Evolutionary conservation across 306 rosid species (phyloP).

Genomic region (Cicer judaicum): DNA sequence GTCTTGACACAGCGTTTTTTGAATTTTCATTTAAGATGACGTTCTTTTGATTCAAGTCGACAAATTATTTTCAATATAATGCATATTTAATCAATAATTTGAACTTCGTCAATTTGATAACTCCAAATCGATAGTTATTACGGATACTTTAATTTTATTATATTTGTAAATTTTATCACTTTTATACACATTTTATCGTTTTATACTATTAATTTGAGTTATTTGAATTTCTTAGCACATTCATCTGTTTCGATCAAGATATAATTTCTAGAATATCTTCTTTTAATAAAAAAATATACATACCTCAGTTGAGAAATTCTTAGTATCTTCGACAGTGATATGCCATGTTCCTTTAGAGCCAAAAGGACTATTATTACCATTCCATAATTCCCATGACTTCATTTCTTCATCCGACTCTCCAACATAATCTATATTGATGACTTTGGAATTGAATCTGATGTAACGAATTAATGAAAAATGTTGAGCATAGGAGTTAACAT

Average conservation of each 20-base stretch:
- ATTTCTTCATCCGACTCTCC: conserved; percentile 39
- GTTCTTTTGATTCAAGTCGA: too few species aligned
- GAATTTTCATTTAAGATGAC: too few species aligned
- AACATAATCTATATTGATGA: conserved; percentile 52
- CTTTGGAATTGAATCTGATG: conserved; percentile 54
- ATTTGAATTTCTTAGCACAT: too few species aligned
- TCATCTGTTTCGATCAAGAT: neutral
- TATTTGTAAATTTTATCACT: too few species aligned
- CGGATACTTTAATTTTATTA: too few species aligned
- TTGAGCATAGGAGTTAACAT: conserved; percentile 54
- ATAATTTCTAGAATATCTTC: neutral
- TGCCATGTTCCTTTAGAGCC: conserved; percentile 11
- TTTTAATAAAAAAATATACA: neutral
- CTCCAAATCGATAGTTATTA: too few species aligned
- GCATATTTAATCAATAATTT: too few species aligned
- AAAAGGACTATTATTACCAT: neutral
- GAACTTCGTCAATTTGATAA: too few species aligned
- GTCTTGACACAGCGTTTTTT: too few species aligned
- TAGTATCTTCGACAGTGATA: neutral
- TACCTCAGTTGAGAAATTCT: neutral
- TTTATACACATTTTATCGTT: too few species aligned
- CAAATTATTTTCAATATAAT: too few species aligned
- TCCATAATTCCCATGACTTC: conserved; percentile 20
- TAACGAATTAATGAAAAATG: conserved; percentile 47
- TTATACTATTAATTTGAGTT: too few species aligned